Percentiles rank a stretch among this genome's conserved stretches.
phyloP scores from a whole-genome alignment of 1,284 basidiomycete genomes.

The Erythrobasidium hasegawianum region DNA sequence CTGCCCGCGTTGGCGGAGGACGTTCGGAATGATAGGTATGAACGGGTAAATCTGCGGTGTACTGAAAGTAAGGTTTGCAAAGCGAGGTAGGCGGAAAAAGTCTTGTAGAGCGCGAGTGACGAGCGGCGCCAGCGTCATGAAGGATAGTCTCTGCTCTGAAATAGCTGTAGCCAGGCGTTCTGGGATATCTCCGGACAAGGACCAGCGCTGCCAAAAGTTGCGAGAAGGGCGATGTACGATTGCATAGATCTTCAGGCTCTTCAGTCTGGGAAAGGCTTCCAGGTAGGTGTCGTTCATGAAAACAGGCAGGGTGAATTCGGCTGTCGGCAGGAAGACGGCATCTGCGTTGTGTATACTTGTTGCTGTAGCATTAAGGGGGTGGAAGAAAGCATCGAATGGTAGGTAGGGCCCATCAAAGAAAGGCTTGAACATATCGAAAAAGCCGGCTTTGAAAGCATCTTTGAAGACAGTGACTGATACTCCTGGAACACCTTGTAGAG shows the following conservation, averaged over 20 bases:
- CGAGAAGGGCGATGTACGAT: background rate
- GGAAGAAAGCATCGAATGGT: background rate
- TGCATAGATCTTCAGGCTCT: background rate
- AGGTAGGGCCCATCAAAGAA: background rate
- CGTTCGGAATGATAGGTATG: background rate
- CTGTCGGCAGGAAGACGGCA: background rate
- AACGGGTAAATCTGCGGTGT: background rate
- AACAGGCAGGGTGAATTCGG: background rate
- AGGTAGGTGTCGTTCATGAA: background rate
- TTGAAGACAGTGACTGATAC: background rate
- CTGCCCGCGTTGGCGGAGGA: background rate
- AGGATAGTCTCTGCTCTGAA: background rate
- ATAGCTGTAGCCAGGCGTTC: background rate
- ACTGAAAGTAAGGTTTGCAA: background rate
- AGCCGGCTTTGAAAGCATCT: background rate
- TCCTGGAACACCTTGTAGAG: background rate
- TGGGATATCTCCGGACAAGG: background rate
- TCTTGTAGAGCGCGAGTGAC: background rate
- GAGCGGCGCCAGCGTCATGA: background rate
- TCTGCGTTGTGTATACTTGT: background rate
- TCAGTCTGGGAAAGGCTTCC: background rate
- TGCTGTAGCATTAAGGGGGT: background rate
- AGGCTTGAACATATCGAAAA: background rate
- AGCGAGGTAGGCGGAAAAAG: background rate
- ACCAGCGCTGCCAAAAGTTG: background rate